Base-by-base conservation (phyloP, 2,329 filamentous ascomycete genomes). In the Amphichorda felina region DNA sequence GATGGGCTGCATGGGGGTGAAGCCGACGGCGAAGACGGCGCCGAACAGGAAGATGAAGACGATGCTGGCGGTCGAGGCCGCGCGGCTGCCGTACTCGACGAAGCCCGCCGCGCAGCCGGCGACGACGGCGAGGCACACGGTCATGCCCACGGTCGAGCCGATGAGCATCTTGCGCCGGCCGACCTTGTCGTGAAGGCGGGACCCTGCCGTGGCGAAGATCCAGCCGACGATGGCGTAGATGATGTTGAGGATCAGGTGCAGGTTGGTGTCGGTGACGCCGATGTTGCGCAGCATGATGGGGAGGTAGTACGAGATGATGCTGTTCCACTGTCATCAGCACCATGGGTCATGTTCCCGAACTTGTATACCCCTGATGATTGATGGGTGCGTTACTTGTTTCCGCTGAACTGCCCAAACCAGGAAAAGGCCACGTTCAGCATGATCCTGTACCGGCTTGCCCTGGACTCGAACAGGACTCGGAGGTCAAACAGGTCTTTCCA, bases 111-210 rank as follows among this genome's bases (percentile, higher is more conserved):
- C 51, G 2, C 53, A 50, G 2, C 50, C 50, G 2, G 56, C 56
- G 13, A 59, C 56, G 4, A 59, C 37, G 16, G 55, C 44, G 11
- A 60, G 48, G 27, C 51, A 57, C 4, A 58, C 40, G 3, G 46
- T 44, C 43, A 59, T 57, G 19, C 52, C 50, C 3, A 47, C 36
- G 1, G 55, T 55, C 15, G 55, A 51, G 18, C 50, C 46, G 17
- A 60, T 50, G 17, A 60, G 41, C 54, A 61, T 58, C 41, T 55
- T 55, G 3, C 56, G 54, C 19, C 57, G 57, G 8, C 57, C 57
- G 6, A 60, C 48, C 3, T 53, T 39, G 40, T 60, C 56, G 30
- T 59, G 55, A 19, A 59, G 46, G 5, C 53, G 53, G 14, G 57
- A 53, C 13, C 56, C 55, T 5, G 40, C 42, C 4, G 50, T 43